phyloP scores from a whole-genome alignment of 768 basidiomycete species.

The Phylloporus scabripes region DNA sequence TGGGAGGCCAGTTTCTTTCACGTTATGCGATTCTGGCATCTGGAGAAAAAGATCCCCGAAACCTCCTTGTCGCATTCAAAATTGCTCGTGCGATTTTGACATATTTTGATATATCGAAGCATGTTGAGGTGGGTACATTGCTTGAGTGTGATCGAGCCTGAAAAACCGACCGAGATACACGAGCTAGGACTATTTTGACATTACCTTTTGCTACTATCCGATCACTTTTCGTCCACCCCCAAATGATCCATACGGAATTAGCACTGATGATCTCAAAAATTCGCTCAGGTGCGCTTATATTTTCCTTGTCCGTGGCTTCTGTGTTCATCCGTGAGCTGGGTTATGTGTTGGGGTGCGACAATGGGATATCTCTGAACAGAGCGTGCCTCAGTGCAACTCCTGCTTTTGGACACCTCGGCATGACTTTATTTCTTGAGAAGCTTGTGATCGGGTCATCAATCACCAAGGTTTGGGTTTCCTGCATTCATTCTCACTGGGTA shows the following conservation, averaged over 20 bases:
- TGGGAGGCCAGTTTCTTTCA: constrained; percentile 67
- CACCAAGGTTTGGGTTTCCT: constrained; percentile 58
- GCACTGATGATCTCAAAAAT: constrained; percentile 74
- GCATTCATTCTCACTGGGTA: not conserved
- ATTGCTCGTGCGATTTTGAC: constrained; percentile 81
- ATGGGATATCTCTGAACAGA: constrained; percentile 22
- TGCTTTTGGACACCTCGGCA: constrained; percentile 74
- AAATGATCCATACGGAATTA: constrained; percentile 90
- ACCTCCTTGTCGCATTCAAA: constrained; percentile 84
- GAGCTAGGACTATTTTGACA: constrained; percentile 79
- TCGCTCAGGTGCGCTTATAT: constrained; percentile 51
- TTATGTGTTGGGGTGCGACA: not conserved
- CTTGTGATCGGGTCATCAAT: constrained; percentile 72
- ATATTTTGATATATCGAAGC: constrained; percentile 74
- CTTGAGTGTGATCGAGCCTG: not conserved
- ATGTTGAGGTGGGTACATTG: constrained; percentile 62
- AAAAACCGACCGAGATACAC: not conserved
- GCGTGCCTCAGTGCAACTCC: constrained; percentile 78
- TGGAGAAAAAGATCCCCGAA: constrained; percentile 96
- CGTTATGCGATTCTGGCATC: constrained; percentile 80
- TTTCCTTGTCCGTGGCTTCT: not conserved
- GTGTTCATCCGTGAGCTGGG: constrained; percentile 1
- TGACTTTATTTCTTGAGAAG: constrained; percentile 90
- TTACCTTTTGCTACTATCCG: constrained; percentile 97
- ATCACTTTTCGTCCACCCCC: constrained; percentile 94